Evolutionary conservation across 208 protist species (phyloP).

Genomic region (Acanthamoeba divionensis): DNA sequence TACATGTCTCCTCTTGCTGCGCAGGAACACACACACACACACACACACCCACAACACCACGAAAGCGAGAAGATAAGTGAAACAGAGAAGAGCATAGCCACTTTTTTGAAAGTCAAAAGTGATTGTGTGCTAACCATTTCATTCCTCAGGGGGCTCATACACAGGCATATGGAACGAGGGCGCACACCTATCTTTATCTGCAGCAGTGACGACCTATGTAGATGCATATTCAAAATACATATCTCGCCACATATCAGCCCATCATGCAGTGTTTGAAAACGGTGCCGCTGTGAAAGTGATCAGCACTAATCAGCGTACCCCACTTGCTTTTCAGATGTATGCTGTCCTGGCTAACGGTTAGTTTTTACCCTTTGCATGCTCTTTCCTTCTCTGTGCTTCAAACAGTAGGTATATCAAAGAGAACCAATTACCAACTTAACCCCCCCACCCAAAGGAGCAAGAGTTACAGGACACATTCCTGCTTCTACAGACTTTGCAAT

Average conservation of each 20-base stretch:
- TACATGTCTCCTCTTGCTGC: no score
- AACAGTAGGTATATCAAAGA: no score
- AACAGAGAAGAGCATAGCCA: no score
- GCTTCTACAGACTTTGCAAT: constrained; percentile 1
- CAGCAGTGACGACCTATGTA: background rate
- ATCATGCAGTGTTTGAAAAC: background rate
- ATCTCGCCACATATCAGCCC: constrained; percentile 21
- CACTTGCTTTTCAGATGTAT: constrained; percentile 49
- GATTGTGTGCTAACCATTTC: no score
- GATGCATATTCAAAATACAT: constrained; percentile 46
- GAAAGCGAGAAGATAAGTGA: no score
- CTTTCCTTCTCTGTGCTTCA: background rate
- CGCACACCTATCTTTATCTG: background rate
- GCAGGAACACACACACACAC: no score
- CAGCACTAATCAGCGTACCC: constrained; percentile 15
- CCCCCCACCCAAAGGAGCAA: background rate
- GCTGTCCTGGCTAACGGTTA: constrained; percentile 38
- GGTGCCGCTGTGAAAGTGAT: background rate
- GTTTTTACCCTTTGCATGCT: background rate
- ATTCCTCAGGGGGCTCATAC: no score
- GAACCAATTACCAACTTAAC: no score
- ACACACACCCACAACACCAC: no score
- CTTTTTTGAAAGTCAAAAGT: no score
- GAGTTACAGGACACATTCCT: background rate
- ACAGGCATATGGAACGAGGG: background rate